Percentiles rank a stretch among this genome's conserved stretches.
phyloP scores from a whole-genome alignment of 257 asterid genomes.

The Solanum ahanhuiri region DNA sequence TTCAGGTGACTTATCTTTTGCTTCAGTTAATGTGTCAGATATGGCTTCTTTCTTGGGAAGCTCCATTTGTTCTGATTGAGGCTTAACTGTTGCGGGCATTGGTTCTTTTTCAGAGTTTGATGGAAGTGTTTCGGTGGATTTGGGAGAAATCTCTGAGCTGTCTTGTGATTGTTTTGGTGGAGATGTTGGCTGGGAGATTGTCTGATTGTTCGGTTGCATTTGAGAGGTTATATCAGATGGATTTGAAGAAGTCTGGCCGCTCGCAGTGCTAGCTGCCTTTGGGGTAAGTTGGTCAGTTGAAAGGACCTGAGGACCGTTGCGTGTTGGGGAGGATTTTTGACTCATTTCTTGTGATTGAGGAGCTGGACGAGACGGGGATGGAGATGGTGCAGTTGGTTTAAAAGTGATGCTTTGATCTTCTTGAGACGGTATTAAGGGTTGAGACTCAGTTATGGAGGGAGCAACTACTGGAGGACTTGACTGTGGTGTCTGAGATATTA shows the following conservation, averaged over 20 bases:
- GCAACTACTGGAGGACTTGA: neutral
- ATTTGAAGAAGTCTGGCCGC: slow-evolving; percentile 20
- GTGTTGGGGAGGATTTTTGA: slow-evolving; percentile 21
- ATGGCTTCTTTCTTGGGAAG: slow-evolving; percentile 11
- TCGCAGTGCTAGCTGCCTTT: slow-evolving; percentile 17
- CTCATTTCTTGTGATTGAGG: slow-evolving; percentile 17
- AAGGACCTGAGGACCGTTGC: slow-evolving; percentile 6
- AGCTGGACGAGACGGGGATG: slow-evolving; percentile 25
- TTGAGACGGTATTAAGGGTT: neutral
- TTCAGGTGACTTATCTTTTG: slow-evolving; percentile 5
- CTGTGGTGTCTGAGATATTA: no score
- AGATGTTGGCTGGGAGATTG: slow-evolving; percentile 12
- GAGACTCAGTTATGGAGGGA: neutral
- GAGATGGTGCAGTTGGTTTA: no score
- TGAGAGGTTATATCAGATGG: slow-evolving; percentile 9
- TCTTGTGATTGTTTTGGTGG: slow-evolving; percentile 22
- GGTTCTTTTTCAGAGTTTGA: slow-evolving; percentile 11
- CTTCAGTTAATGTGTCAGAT: neutral
- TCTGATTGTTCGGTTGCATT: neutral
- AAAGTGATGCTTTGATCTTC: no score
- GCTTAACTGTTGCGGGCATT: slow-evolving; percentile 12
- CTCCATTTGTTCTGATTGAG: slow-evolving; percentile 6
- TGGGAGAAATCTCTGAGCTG: slow-evolving; percentile 10
- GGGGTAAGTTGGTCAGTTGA: slow-evolving; percentile 4
- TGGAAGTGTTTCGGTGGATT: neutral